Percentiles rank a stretch among this genome's conserved stretches.
phyloP scores from a whole-genome alignment of 306 rosid species.

The Sesbania bispinosa region DNA sequence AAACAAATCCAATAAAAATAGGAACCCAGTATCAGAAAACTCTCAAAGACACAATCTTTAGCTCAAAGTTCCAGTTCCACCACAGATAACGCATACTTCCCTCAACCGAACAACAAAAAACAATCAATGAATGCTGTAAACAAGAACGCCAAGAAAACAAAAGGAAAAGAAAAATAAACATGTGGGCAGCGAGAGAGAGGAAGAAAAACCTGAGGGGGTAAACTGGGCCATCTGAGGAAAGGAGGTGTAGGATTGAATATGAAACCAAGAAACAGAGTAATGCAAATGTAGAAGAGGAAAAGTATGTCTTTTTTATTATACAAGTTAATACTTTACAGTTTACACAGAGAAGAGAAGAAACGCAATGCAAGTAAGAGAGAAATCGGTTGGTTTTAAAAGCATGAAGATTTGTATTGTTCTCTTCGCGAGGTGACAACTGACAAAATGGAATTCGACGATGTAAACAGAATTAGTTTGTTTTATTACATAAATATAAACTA shows the following conservation, averaged over 20 bases:
- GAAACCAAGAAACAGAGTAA: slow-evolving; percentile 36
- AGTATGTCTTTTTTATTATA: neutral
- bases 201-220: slow-evolving; percentile 50
- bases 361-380: slow-evolving; percentile 1
- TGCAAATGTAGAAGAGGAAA: slow-evolving; percentile 15
- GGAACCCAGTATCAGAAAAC: slow-evolving; percentile 1
- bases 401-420: slow-evolving; percentile 9
- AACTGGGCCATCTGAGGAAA: slow-evolving; percentile 41
- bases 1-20: neutral
- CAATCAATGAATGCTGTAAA: neutral
- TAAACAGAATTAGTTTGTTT: no score
- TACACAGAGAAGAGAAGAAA: neutral
- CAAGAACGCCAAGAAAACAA: neutral
- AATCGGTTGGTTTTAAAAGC: slow-evolving; percentile 9
- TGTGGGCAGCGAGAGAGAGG: neutral
- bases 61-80: slow-evolving; percentile 15
- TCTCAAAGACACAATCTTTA: slow-evolving; percentile 43
- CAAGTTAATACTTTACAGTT: slow-evolving; percentile 12
- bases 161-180: neutral
- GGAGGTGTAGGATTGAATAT: neutral
- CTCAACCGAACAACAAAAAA: neutral
- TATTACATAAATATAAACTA: no score
- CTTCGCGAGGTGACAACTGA: neutral
- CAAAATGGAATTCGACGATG: neutral
- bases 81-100: slow-evolving; percentile 11